Conservation (phyloP, 176 grass and related monocot genomes). For the Puya raimondii region DNA sequence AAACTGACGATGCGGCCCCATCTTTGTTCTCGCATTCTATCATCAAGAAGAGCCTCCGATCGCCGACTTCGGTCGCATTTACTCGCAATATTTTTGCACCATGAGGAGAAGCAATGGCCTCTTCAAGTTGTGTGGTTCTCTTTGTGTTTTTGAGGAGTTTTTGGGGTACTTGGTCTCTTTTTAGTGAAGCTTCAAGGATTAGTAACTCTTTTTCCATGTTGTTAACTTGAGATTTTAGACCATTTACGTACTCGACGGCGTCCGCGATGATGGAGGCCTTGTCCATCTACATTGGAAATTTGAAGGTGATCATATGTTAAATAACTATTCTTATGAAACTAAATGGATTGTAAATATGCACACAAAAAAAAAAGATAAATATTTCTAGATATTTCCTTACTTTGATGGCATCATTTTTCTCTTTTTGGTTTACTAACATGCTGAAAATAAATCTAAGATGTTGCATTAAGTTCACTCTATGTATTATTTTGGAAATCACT, state of each 20-base stretch:
- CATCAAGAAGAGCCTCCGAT: slow-evolving; percentile 49
- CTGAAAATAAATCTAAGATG: too few species aligned
- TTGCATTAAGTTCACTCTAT: too few species aligned
- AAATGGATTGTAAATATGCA: neutral
- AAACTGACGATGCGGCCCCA: slow-evolving; percentile 42
- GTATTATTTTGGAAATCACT: too few species aligned
- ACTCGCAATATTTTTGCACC: slow-evolving; percentile 38
- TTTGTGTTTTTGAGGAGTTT: neutral
- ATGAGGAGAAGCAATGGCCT: neutral
- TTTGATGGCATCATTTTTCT: too few species aligned
- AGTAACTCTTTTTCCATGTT: slow-evolving; percentile 56
- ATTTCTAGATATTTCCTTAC: too few species aligned
- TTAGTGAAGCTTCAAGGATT: slow-evolving; percentile 38
- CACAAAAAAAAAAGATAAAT: neutral
- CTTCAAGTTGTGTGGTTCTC: neutral
- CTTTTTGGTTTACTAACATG: too few species aligned
- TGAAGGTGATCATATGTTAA: too few species aligned
- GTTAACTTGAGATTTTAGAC: slow-evolving; percentile 51
- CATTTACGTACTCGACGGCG: slow-evolving; percentile 60
- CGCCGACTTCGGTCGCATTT: slow-evolving; percentile 39
- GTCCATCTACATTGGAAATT: slow-evolving; percentile 55
- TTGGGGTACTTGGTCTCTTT: slow-evolving; percentile 12
- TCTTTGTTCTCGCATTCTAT: slow-evolving; percentile 47
- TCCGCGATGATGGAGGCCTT: slow-evolving; percentile 94
- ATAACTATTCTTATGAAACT: too few species aligned